Conservation (phyloP, 2,329 filamentous ascomycete species). For the Gyromitra esculenta region DNA sequence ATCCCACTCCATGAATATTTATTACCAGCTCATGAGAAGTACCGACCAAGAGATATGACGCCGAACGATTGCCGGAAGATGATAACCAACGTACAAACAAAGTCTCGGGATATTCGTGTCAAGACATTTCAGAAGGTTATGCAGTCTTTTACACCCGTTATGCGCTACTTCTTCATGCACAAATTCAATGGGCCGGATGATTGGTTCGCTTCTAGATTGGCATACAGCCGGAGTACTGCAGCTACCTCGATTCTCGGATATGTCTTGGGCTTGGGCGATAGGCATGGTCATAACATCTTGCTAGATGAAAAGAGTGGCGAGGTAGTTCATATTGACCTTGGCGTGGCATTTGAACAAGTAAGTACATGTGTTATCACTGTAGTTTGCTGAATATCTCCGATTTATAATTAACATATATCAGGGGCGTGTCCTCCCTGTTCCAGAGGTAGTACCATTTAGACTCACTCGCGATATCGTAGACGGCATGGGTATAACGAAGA, state of each 20-base stretch:
- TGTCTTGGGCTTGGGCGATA: conserved; percentile 89
- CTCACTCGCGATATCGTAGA: conserved; percentile 94
- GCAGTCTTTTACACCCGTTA: conserved; percentile 86
- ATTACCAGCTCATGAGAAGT: conserved; percentile 86
- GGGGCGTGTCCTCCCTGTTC: conserved; percentile 91
- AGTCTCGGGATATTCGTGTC: conserved; percentile 75
- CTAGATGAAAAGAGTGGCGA: conserved; percentile 90
- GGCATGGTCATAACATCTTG: conserved; percentile 96
- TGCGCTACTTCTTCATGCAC: conserved; percentile 98
- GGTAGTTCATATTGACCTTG: conserved; percentile 95
- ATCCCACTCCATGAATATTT: conserved; percentile 91
- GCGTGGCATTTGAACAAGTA: conserved; percentile 89
- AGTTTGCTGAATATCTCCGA: background rate
- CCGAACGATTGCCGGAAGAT: conserved; percentile 78
- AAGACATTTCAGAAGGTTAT: conserved; percentile 80
- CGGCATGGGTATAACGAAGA: conserved; percentile 94
- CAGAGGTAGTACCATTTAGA: conserved; percentile 94
- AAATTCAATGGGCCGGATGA: conserved; percentile 92
- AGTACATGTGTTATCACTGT: background rate
- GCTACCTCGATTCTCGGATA: conserved; percentile 95
- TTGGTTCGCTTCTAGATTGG: conserved; percentile 89
- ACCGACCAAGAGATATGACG: conserved; percentile 85
- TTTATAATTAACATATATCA: conserved; percentile 30
- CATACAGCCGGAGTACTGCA: conserved; percentile 91
- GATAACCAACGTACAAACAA: conserved; percentile 77